Evolutionary conservation across 169 alveolate species (phyloP), one percentile per base, ranked within the genome.

Genomic region (Eimeria tenella): DNA sequence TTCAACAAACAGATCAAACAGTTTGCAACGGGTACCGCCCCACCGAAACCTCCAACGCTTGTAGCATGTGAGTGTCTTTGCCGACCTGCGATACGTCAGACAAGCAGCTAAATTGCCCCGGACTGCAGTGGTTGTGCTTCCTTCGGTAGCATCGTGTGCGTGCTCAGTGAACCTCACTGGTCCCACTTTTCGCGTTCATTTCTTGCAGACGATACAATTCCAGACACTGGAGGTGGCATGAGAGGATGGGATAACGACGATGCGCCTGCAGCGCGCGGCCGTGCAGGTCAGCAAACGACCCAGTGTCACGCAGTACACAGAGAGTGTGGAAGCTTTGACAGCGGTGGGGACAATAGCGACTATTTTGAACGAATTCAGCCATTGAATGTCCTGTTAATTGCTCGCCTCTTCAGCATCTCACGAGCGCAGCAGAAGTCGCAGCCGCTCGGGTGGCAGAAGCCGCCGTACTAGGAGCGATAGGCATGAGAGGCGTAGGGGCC

Each of bases 1-100:
- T 89, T 89, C 86, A 89, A 89, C 77, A 55, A 77, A n/a, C 94
- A 89, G 70, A 77, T 89, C 55, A 89, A 89, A 21, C 87, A 89
- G 55, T 71, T 89, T 65, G 94, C 94, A 4, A 89, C 94, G 4
- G 94, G 94, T 19, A 75, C 83, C 23, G 94, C 88, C 21, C 88
- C 83, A 6, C 84, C 94, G 15, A 73, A 73, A 23, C 94, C 88
- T 4, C 94, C 94, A 21, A 89, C 94, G 25, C 87, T 89, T 42
- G 87, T 89, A 9, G 94, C 94, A 17, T 75, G 86, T 52, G 62
- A 73, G 81, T 42, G 11, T 15, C 52, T 9, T 42, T 23, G n/a
- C 42, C 42, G 42, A 31, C 42, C 42, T 31, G 42, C 42, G 42
- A 31, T 2, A 31, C 42, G 42, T 31, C 42, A 1, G 0, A 31